Conservation (phyloP, 768 basidiomycete genomes). For the Mycena venus region DNA sequence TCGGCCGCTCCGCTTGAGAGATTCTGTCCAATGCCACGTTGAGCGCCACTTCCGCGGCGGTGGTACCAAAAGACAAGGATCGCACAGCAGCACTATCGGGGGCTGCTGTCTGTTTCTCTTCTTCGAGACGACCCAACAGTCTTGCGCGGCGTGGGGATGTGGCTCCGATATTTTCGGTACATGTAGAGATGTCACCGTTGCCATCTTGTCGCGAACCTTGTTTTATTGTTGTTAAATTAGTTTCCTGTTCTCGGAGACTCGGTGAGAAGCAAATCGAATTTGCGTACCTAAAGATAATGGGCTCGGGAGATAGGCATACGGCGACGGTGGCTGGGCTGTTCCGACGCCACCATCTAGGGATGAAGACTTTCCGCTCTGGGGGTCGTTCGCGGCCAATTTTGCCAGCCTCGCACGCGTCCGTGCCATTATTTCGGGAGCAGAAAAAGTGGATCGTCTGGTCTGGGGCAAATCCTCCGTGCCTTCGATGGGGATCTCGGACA, state of each 20-base stretch:
- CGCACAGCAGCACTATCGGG: slow-evolving; percentile 8
- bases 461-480: neutral
- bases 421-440: slow-evolving; percentile 44
- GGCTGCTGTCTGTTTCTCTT: slow-evolving; percentile 52
- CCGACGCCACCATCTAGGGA: neutral
- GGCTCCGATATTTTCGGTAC: slow-evolving; percentile 5
- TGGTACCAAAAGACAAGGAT: neutral
- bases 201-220: slow-evolving; percentile 30
- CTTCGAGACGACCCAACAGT: slow-evolving; percentile 58
- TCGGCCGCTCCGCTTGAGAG: slow-evolving; percentile 12
- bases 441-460: neutral
- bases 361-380: neutral
- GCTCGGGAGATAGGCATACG: no score
- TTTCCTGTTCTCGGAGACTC: neutral
- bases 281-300: slow-evolving; percentile 19
- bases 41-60: slow-evolving; percentile 11
- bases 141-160: slow-evolving; percentile 44
- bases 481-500: neutral
- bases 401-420: slow-evolving; percentile 43
- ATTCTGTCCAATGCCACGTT: slow-evolving; percentile 21
- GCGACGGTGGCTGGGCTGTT: neutral
- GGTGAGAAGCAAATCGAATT: neutral
- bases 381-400: neutral
- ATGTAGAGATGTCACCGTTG: slow-evolving; percentile 28
- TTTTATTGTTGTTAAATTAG: slow-evolving; percentile 6